Evolutionary conservation across 176 grass and related monocot genomes (phyloP).

Genomic region (Aegilops longissima): DNA sequence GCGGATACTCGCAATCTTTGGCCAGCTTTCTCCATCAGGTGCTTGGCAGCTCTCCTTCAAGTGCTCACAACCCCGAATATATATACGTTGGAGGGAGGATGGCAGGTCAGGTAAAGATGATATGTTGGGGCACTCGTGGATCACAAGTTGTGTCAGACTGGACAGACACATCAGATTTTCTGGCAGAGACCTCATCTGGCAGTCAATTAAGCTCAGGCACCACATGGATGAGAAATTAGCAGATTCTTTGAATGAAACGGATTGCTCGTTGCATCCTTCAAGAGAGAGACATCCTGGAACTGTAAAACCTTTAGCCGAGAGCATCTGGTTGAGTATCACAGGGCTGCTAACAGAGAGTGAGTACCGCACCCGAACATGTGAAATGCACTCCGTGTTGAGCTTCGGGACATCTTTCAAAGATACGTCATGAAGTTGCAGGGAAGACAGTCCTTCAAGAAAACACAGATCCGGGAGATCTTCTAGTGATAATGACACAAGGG

Average conservation of each 20-base stretch:
- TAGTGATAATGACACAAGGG: neutral
- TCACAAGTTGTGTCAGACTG: neutral
- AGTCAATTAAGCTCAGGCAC: accelerated
- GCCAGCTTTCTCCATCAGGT: constrained; percentile 16
- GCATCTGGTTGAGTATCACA: neutral
- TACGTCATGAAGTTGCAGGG: accelerated
- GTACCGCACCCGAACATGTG: neutral
- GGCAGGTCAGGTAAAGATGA: neutral
- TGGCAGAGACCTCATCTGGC: neutral
- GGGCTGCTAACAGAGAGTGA: accelerated
- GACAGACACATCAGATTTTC: neutral
- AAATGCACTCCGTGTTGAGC: neutral
- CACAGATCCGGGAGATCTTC: accelerated
- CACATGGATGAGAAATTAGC: neutral
- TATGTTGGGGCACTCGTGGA: accelerated
- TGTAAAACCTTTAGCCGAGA: neutral
- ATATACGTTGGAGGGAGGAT: neutral
- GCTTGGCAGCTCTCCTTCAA: neutral
- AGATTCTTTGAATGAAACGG: neutral
- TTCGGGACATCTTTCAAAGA: neutral
- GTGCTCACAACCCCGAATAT: accelerated
- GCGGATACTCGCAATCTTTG: neutral
- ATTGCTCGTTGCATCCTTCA: accelerated
- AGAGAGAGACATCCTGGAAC: accelerated
- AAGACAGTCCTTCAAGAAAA: neutral